Conservation (phyloP, 202 grass and related monocot genomes). For the Hordeum pubiflorum region DNA sequence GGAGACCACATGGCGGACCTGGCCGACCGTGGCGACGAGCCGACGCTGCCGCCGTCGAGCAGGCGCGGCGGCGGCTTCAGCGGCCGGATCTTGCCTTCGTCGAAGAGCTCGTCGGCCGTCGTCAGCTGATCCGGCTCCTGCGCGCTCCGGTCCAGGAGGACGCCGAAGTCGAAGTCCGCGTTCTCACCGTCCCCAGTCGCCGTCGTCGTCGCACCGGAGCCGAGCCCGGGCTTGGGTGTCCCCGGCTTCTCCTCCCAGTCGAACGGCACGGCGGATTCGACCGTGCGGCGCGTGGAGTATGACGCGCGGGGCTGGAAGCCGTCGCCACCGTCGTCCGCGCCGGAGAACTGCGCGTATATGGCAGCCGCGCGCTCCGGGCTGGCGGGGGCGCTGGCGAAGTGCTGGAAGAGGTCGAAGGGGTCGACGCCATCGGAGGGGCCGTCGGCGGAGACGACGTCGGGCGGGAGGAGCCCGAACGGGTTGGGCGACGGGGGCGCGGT, state of each 20-base stretch:
- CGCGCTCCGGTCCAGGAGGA: slow-evolving; percentile 40
- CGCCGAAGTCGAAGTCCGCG: slow-evolving; percentile 70
- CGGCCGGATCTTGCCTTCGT: slow-evolving; percentile 71
- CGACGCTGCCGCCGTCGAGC: slow-evolving; percentile 50
- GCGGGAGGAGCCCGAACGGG: slow-evolving; percentile 38
- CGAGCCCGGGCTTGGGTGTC: slow-evolving; percentile 49
- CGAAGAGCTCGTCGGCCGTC: slow-evolving; percentile 77
- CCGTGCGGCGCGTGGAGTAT: slow-evolving; percentile 33
- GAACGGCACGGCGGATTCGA: slow-evolving; percentile 57
- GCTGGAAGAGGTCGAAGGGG: slow-evolving; percentile 65
- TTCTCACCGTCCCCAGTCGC: neutral
- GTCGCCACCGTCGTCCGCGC: neutral
- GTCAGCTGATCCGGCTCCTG: slow-evolving; percentile 25
- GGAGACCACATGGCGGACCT: slow-evolving; percentile 56
- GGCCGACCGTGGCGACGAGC: slow-evolving; percentile 55
- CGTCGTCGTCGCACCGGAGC: neutral
- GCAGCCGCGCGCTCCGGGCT: slow-evolving; percentile 61
- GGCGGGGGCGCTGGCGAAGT: slow-evolving; percentile 77
- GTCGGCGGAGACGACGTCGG: slow-evolving; percentile 1
- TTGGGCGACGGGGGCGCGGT: slow-evolving; percentile 54
- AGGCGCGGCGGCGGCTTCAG: slow-evolving; percentile 75
- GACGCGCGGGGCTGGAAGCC: slow-evolving; percentile 34
- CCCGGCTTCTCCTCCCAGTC: slow-evolving; percentile 84
- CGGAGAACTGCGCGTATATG: slow-evolving; percentile 57
- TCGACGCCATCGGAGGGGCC: slow-evolving; percentile 10